These are phyloP conservation scores for Apiotrichum brassicae DNA, from an alignment of 1,284 basidiomycete species.

Conservation along the genomic window DNA sequence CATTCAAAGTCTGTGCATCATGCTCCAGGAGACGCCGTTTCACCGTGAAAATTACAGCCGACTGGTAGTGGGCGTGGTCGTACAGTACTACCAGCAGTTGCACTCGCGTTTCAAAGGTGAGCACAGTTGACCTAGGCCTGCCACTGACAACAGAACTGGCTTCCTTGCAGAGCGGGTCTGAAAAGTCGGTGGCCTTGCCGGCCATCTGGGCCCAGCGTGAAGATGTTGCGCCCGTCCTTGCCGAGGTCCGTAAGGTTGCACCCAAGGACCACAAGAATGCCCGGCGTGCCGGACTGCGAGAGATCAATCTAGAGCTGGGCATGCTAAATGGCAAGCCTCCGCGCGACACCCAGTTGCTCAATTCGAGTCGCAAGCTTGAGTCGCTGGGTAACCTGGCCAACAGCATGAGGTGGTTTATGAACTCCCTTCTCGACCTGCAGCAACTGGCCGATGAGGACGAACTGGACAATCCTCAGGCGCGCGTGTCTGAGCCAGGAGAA, in stretches of 20 bases:
- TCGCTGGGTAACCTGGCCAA: conserved; percentile 74
- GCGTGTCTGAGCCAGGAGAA: conserved; percentile 50
- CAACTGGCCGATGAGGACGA: conserved; percentile 54
- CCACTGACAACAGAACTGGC: conserved; percentile 21
- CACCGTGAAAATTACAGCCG: conserved; percentile 89
- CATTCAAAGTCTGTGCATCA: conserved; percentile 84
- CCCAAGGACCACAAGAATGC: conserved; percentile 5
- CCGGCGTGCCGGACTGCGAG: background rate
- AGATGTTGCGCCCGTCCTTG: conserved; percentile 67
- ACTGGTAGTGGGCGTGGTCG: conserved; percentile 90
- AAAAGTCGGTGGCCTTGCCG: conserved; percentile 50
- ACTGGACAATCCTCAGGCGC: conserved; percentile 50
- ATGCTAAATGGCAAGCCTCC: conserved; percentile 50
- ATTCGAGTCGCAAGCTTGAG: conserved; percentile 66
- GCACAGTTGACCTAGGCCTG: conserved; percentile 5
- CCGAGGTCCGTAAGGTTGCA: conserved; percentile 44
- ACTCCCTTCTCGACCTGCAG: conserved; percentile 62
- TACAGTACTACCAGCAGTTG: conserved; percentile 93
- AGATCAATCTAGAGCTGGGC: conserved; percentile 7
- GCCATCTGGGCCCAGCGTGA: conserved; percentile 79
- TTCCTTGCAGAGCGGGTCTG: conserved; percentile 1
- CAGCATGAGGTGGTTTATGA: conserved; percentile 77
- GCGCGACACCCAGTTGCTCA: conserved; percentile 63
- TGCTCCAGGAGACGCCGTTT: conserved; percentile 91
- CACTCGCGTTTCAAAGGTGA: conserved; percentile 67